These are phyloP conservation scores for Saussurea involucrata DNA, from an alignment of 129 eudicot species.

Conservation along the genomic window DNA sequence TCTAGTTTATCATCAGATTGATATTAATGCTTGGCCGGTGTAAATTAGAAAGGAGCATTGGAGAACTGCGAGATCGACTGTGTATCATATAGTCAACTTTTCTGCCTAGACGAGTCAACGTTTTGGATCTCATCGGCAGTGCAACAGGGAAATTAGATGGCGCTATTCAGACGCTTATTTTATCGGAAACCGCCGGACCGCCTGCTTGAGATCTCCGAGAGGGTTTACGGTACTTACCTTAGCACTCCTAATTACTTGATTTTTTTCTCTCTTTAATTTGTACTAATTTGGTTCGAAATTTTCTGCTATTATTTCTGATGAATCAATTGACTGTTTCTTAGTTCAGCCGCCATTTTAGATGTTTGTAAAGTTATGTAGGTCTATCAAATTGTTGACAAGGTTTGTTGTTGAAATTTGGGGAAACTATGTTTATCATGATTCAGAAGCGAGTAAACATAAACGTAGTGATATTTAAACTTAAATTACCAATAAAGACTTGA, in stretches of 20 bases:
- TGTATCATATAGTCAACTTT: slow-evolving; percentile 8
- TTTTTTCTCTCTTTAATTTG: not conserved
- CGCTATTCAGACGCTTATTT: slow-evolving; percentile 98
- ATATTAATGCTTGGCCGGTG: not conserved
- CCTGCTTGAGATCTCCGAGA: slow-evolving; percentile 94
- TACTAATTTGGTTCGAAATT: not conserved
- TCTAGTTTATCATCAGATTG: slow-evolving; percentile 8
- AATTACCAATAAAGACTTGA: not conserved
- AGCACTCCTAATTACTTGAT: not conserved
- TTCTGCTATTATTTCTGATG: slow-evolving; percentile 2
- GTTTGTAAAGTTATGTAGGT: not conserved
- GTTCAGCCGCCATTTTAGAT: not conserved
- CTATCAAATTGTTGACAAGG: slow-evolving; percentile 3
- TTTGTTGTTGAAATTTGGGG: slow-evolving; percentile 9
- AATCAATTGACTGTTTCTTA: not conserved
- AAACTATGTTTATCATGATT: not conserved
- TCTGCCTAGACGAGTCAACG: slow-evolving; percentile 13
- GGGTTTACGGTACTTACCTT: slow-evolving; percentile 73
- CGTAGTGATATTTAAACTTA: not conserved
- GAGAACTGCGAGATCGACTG: slow-evolving; percentile 28
- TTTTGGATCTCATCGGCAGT: slow-evolving; percentile 61
- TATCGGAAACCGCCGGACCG: slow-evolving; percentile 97
- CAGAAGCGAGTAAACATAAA: not conserved
- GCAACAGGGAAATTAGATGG: slow-evolving; percentile 92
- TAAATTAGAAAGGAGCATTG: not conserved